A percentile compares a stretch with the other conserved stretches of the same genome.
These are phyloP conservation scores for Ambrosia artemisiifolia DNA, from an alignment of 129 eudicot genomes.

Conservation along the genomic window DNA sequence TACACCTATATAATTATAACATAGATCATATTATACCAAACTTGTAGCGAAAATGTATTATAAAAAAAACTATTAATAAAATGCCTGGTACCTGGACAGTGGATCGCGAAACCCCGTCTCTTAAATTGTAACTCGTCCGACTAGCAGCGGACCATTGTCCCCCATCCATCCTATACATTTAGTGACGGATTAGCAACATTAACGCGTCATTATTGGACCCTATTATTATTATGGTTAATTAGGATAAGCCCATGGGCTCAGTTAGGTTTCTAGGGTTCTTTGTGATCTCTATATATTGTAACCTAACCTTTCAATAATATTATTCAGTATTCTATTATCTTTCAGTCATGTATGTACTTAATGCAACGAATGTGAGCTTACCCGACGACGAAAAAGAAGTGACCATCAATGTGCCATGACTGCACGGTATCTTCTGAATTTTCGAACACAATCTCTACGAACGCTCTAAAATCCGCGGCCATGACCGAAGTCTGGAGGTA, in stretches of 20 bases:
- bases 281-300: no score
- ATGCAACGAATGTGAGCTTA: constrained; percentile 18
- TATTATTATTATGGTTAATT: no score
- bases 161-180: constrained; percentile 71
- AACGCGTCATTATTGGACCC: no score
- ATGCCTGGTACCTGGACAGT: constrained; percentile 51
- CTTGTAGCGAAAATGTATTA: background rate
- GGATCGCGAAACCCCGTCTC: constrained; percentile 74
- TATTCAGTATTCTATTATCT: no score
- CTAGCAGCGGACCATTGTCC: constrained; percentile 82
- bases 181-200: background rate
- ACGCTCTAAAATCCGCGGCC: constrained; percentile 64
- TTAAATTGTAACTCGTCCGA: constrained; percentile 60
- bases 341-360: background rate
- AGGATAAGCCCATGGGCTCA: no score
- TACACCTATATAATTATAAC: constrained; percentile 46
- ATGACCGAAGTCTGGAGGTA: constrained; percentile 70
- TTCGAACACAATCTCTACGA: constrained; percentile 60
- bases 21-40: background rate
- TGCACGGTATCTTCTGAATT: constrained; percentile 59
- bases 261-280: no score
- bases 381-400: constrained; percentile 77
- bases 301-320: no score
- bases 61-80: background rate
- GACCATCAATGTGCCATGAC: constrained; percentile 78